Conservation (phyloP, 2,329 filamentous ascomycete species). For the Colletotrichum tofieldiae region DNA sequence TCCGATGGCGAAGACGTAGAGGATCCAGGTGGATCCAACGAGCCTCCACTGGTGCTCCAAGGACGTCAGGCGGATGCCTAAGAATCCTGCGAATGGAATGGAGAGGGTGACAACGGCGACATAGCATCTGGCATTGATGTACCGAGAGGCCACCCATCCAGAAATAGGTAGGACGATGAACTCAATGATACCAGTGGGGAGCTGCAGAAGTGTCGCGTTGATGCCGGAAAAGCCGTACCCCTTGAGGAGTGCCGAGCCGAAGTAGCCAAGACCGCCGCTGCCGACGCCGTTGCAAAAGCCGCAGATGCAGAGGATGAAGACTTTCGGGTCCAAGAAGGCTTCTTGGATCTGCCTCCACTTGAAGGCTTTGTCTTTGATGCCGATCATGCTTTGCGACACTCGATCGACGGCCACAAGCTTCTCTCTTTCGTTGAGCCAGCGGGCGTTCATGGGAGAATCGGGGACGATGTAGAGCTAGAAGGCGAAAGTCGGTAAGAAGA, state of each 20-base stretch:
- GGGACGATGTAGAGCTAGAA: background rate
- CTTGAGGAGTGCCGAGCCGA: conserved; percentile 6
- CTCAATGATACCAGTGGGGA: conserved; percentile 12
- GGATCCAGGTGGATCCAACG: conserved; percentile 5
- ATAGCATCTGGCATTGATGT: conserved; percentile 1
- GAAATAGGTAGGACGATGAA: conserved; percentile 4
- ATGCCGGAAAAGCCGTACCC: conserved; percentile 11
- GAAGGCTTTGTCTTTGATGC: conserved; percentile 51
- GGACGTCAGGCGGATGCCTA: conserved; percentile 8
- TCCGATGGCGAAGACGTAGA: conserved; percentile 16
- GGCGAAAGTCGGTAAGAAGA: too few species aligned
- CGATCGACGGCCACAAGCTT: conserved; percentile 47
- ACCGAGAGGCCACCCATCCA: conserved; percentile 8
- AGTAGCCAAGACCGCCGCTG: conserved; percentile 10
- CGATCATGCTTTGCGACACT: conserved; percentile 53
- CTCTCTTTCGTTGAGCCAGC: conserved; percentile 13
- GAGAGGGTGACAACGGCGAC: conserved; percentile 3
- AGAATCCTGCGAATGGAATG: conserved; percentile 14
- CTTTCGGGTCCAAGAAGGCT: conserved; percentile 51
- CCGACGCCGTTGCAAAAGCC: conserved; percentile 19
- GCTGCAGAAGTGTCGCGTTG: conserved; percentile 10
- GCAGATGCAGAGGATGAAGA: conserved; percentile 49
- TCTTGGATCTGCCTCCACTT: conserved; percentile 51
- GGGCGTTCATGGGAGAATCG: conserved; percentile 9
- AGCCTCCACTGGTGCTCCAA: conserved; percentile 15